phyloP scores from a whole-genome alignment of 1,139 yeast genomes.

The Diutina sp. region DNA sequence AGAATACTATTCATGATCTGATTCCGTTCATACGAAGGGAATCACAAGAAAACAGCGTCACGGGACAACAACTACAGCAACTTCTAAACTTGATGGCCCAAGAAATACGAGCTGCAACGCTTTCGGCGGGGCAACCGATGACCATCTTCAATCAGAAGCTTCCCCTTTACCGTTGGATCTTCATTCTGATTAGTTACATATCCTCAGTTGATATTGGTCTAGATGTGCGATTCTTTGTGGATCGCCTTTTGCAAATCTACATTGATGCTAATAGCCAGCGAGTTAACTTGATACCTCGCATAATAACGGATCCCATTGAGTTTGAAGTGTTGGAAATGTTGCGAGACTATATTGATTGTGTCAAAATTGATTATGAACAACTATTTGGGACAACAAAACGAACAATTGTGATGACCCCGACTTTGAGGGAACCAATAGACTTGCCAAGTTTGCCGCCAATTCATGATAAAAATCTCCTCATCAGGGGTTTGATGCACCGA shows the following conservation, averaged over 20 bases:
- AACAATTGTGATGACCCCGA: neutral
- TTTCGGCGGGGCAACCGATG: neutral
- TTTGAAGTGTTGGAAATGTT: neutral
- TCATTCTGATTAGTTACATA: neutral
- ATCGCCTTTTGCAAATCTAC: neutral
- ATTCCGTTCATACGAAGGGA: neutral
- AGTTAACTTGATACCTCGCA: neutral
- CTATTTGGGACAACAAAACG: neutral
- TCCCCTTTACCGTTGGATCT: neutral
- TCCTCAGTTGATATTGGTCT: neutral
- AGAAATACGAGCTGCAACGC: neutral
- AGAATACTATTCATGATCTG: neutral
- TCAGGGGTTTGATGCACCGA: slow-evolving; percentile 28
- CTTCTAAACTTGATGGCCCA: neutral
- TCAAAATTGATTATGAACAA: neutral
- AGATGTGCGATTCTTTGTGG: neutral
- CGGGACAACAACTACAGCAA: neutral
- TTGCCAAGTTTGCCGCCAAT: slow-evolving; percentile 26
- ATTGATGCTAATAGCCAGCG: neutral
- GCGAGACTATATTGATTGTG: neutral
- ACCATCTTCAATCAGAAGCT: neutral
- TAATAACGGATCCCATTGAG: neutral
- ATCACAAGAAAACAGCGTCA: neutral
- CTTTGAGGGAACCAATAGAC: slow-evolving; percentile 8
- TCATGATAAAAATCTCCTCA: slow-evolving; percentile 17